Conservation (phyloP, 1,139 yeast genomes). For the Blastobotrys proliferans region DNA sequence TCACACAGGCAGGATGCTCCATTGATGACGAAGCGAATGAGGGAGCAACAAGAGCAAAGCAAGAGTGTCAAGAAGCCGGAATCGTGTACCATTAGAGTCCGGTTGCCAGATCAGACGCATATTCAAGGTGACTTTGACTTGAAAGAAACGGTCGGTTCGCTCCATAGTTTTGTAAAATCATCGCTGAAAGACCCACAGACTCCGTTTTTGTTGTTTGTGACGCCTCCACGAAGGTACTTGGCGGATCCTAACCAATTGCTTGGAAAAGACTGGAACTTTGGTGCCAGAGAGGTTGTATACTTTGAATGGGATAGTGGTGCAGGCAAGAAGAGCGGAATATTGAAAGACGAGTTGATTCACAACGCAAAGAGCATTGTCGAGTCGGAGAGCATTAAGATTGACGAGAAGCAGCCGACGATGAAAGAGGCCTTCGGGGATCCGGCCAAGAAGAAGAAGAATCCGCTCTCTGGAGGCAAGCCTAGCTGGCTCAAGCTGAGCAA, state of each 20-base stretch:
- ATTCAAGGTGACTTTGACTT: slow-evolving; percentile 31
- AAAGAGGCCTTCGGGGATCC: background rate
- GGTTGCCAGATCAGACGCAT: slow-evolving; percentile 35
- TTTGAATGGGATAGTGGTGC: slow-evolving; percentile 29
- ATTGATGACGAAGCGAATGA: slow-evolving; percentile 30
- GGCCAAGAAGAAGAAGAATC: slow-evolving; percentile 4
- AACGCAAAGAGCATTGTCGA: slow-evolving; percentile 27
- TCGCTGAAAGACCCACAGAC: slow-evolving; percentile 24
- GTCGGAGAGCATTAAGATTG: slow-evolving; percentile 26
- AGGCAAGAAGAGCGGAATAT: slow-evolving; percentile 16
- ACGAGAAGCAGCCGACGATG: slow-evolving; percentile 13
- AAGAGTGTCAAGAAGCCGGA: slow-evolving; percentile 21
- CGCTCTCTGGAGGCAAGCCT: slow-evolving; percentile 16
- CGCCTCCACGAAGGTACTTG: slow-evolving; percentile 29
- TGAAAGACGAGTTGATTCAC: slow-evolving; percentile 18
- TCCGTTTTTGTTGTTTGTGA: slow-evolving; percentile 29
- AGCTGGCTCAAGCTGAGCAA: slow-evolving; percentile 26
- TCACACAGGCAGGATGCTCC: slow-evolving; percentile 27
- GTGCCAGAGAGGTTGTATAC: slow-evolving; percentile 28
- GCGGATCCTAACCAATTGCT: slow-evolving; percentile 20
- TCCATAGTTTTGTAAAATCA: slow-evolving; percentile 28
- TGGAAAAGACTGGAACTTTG: slow-evolving; percentile 27
- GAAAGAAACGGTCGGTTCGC: slow-evolving; percentile 27
- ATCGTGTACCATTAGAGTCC: slow-evolving; percentile 25
- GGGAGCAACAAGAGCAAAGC: slow-evolving; percentile 27